Conservation (phyloP, 2,329 filamentous ascomycete species). For the Lizonia empirigonia region DNA sequence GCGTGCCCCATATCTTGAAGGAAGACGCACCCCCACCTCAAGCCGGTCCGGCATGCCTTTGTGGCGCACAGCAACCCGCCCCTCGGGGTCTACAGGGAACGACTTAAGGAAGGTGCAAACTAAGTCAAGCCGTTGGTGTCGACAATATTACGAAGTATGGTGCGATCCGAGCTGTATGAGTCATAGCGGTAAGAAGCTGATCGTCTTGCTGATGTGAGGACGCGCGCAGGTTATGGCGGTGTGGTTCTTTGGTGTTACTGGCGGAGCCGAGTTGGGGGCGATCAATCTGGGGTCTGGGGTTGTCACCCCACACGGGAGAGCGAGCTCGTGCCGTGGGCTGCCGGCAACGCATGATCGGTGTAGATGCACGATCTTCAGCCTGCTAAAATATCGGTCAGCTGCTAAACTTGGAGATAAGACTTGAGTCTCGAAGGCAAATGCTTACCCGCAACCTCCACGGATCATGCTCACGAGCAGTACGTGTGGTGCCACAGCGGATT, state of each 20-base stretch:
- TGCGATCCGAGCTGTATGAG: slow-evolving; percentile 16
- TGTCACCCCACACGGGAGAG: slow-evolving; percentile 26
- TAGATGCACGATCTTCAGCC: slow-evolving; percentile 23
- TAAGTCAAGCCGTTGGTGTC: slow-evolving; percentile 1
- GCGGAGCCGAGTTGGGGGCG: slow-evolving; percentile 16
- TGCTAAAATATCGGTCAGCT: slow-evolving; percentile 21
- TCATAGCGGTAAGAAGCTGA: slow-evolving; percentile 4
- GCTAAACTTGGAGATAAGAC: not conserved
- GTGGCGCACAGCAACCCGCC: slow-evolving; percentile 2
- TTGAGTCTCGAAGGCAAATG: not conserved
- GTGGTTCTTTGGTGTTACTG: slow-evolving; percentile 9
- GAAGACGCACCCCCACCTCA: too few species aligned
- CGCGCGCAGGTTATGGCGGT: slow-evolving; percentile 14
- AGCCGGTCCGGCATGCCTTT: slow-evolving; percentile 15
- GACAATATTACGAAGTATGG: slow-evolving; percentile 8
- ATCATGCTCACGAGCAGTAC: not conserved
- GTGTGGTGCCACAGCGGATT: not conserved
- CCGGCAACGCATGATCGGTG: slow-evolving; percentile 24
- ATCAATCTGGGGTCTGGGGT: slow-evolving; percentile 24
- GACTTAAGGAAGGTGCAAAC: slow-evolving; percentile 13
- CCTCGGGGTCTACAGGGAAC: slow-evolving; percentile 2
- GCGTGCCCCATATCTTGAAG: slow-evolving; percentile 4
- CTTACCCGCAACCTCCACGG: slow-evolving; percentile 10
- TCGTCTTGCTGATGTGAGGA: slow-evolving; percentile 28
- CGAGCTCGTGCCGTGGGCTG: slow-evolving; percentile 19